A percentile compares a stretch with the other conserved stretches of the same genome.
These are phyloP conservation scores for Triangularia setosa DNA, from an alignment of 2,329 filamentous ascomycete species.

Conservation along the genomic window DNA sequence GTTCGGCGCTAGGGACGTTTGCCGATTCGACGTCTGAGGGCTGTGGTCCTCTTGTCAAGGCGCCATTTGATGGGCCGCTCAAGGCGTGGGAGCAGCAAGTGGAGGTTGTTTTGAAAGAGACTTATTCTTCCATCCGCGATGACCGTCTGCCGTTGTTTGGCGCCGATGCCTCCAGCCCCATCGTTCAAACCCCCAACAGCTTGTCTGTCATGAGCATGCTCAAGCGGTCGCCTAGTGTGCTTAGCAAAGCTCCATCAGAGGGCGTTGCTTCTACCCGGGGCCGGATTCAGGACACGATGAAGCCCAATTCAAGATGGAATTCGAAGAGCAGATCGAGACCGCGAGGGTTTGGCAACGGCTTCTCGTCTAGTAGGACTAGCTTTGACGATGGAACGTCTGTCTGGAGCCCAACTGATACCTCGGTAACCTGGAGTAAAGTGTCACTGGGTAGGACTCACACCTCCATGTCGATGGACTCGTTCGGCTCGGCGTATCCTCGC, in stretches of 20 bases:
- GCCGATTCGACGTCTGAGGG: constrained; percentile 43
- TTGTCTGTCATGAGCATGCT: constrained; percentile 74
- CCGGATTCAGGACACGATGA: constrained; percentile 58
- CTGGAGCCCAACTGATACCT: constrained; percentile 80
- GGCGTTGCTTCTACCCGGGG: constrained; percentile 65
- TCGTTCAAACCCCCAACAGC: constrained; percentile 50
- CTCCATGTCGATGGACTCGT: constrained; percentile 87
- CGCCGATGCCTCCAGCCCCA: constrained; percentile 45
- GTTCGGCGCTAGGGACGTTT: constrained; percentile 39
- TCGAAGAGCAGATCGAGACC: constrained; percentile 83
- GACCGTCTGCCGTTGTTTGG: constrained; percentile 85
- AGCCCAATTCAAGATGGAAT: constrained; percentile 63
- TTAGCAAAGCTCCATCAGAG: constrained; percentile 92
- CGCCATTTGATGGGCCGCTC: constrained; percentile 68
- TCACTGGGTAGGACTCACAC: constrained; percentile 88
- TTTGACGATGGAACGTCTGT: constrained; percentile 86
- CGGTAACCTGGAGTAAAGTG: constrained; percentile 94
- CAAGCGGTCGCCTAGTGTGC: constrained; percentile 80
- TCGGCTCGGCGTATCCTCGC: constrained; percentile 70
- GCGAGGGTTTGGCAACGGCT: constrained; percentile 69
- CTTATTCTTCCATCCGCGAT: constrained; percentile 84
- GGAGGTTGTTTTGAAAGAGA: constrained; percentile 86
- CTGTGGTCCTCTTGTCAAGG: constrained; percentile 73
- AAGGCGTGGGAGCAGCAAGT: constrained; percentile 85
- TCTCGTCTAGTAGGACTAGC: constrained; percentile 89